phyloP scores from a whole-genome alignment of 2,329 filamentous ascomycete genomes.

The Mariannaea sp. region DNA sequence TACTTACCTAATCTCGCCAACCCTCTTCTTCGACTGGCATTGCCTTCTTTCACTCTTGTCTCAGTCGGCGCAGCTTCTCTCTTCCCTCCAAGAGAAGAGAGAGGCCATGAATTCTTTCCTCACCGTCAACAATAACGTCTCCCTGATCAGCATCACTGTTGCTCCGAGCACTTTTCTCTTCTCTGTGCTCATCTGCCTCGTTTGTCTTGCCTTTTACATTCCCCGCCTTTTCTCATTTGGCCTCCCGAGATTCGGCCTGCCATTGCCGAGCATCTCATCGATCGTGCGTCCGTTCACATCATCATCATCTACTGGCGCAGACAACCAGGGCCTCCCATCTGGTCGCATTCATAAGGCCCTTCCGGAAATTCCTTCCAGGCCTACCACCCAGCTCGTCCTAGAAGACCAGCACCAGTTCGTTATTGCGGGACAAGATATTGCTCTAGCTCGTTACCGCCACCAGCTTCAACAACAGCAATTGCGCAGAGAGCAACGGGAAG shows the following conservation, averaged over 20 bases:
- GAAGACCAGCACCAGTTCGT: slow-evolving; percentile 43
- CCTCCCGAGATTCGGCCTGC: slow-evolving; percentile 44
- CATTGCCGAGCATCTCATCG: slow-evolving; percentile 34
- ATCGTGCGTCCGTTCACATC: slow-evolving; percentile 26
- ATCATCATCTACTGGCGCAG: slow-evolving; percentile 12
- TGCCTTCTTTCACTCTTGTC: background rate
- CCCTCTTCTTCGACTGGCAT: background rate
- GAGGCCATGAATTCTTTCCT: slow-evolving; percentile 62
- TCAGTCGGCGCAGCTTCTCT: background rate
- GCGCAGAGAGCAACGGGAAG: slow-evolving; percentile 26
- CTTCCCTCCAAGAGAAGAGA: slow-evolving; percentile 8
- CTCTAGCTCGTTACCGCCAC: slow-evolving; percentile 30
- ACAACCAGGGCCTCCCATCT: slow-evolving; percentile 15
- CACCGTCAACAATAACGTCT: slow-evolving; percentile 65
- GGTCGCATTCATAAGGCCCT: slow-evolving; percentile 34
- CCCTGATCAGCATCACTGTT: slow-evolving; percentile 62
- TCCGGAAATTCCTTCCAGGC: slow-evolving; percentile 31
- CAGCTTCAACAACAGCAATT: slow-evolving; percentile 30
- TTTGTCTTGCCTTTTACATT: slow-evolving; percentile 57
- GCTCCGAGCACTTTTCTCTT: slow-evolving; percentile 63
- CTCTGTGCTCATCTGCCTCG: slow-evolving; percentile 53
- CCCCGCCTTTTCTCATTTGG: slow-evolving; percentile 42
- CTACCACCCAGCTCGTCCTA: slow-evolving; percentile 38
- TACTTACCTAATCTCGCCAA: background rate
- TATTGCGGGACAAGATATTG: slow-evolving; percentile 40